phyloP scores from a whole-genome alignment of 192 early-diverging fungal genomes.

The Coemansia aciculifera region DNA sequence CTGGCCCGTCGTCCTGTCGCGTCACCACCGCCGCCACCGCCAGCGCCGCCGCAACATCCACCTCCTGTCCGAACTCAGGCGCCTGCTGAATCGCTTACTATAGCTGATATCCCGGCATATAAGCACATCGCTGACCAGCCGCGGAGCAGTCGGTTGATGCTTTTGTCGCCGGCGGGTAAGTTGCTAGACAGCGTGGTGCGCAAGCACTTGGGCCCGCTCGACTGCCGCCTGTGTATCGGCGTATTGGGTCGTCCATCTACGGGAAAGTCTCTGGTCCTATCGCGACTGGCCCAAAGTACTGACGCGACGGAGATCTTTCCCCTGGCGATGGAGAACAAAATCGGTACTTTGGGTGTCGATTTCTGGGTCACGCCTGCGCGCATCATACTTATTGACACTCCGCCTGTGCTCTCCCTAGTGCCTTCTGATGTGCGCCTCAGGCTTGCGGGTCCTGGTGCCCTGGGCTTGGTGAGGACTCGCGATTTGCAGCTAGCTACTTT shows the following conservation, averaged over 20 bases:
- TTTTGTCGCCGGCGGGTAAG: conserved; percentile 18
- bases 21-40: neutral
- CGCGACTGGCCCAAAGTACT: conserved; percentile 3
- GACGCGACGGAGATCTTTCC: neutral
- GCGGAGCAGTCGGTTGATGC: conserved; percentile 5
- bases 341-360: conserved; percentile 9
- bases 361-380: conserved; percentile 18
- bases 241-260: conserved; percentile 18
- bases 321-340: neutral
- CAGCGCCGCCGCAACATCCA: neutral
- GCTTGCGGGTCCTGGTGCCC: neutral
- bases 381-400: conserved; percentile 27
- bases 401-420: conserved; percentile 16
- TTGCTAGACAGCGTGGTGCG: conserved; percentile 19
- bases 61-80: neutral
- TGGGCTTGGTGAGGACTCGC: conserved; percentile 14
- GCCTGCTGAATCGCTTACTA: neutral
- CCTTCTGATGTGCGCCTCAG: conserved; percentile 11
- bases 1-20: neutral
- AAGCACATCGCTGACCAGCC: neutral
- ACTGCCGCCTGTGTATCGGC: conserved; percentile 20
- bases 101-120: neutral
- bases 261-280: conserved; percentile 30
- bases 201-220: conserved; percentile 10
- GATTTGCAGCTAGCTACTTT: conserved; percentile 33